Conservation (phyloP, 148 eudicot species). For the Suaeda aralocaspica region DNA sequence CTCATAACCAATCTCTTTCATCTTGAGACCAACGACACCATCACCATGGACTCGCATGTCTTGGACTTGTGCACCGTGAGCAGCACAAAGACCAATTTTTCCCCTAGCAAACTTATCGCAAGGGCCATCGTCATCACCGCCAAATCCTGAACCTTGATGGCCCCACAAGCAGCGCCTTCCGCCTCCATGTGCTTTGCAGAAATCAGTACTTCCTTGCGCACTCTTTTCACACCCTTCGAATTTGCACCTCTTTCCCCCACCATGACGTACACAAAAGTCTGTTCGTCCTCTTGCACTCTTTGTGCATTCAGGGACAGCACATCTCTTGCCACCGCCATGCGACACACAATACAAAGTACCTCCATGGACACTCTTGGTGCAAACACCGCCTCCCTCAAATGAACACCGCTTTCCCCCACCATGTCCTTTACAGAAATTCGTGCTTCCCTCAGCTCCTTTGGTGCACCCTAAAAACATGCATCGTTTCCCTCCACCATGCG, state of each 20-base stretch:
- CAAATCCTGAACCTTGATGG: constrained; percentile 34
- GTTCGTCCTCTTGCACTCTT: constrained; percentile 83
- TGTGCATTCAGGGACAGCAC: constrained; percentile 54
- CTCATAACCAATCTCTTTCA: constrained; percentile 23
- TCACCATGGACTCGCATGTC: constrained; percentile 38
- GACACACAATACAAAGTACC: constrained; percentile 69
- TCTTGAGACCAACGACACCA: constrained; percentile 29
- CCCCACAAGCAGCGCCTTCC: constrained; percentile 75
- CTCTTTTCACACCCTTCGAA: constrained; percentile 60
- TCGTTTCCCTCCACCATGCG: constrained; percentile 77
- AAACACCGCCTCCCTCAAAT: constrained; percentile 41
- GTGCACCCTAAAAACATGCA: constrained; percentile 58
- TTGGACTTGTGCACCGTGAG: constrained; percentile 44
- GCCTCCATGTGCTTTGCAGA: constrained; percentile 83
- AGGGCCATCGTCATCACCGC: constrained; percentile 25
- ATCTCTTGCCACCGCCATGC: constrained; percentile 91
- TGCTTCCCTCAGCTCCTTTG: constrained; percentile 82
- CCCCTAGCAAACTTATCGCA: constrained; percentile 71
- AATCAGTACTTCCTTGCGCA: constrained; percentile 74
- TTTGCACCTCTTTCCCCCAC: constrained; percentile 79
- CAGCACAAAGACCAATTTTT: constrained; percentile 55
- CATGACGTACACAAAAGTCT: constrained; percentile 66
- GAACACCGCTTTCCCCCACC: constrained; percentile 86
- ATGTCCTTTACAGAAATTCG: constrained; percentile 65
- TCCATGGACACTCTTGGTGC: constrained; percentile 70